Conservation (phyloP, 1,139 yeast species). For the Insectozyma bohioensis region DNA sequence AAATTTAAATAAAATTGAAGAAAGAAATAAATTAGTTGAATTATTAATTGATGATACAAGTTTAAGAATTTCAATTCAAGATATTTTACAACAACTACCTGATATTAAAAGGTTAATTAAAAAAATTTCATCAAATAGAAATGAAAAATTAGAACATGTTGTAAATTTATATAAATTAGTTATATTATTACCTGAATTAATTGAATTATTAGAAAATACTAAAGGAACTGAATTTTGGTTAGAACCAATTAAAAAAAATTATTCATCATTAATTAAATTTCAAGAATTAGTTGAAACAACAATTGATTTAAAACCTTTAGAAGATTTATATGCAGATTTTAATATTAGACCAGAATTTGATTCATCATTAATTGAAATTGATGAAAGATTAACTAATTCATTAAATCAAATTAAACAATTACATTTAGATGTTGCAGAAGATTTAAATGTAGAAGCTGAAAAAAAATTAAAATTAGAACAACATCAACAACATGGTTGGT, state of each 20-base stretch:
- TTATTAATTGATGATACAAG: constrained; percentile 69
- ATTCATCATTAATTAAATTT: constrained; percentile 58
- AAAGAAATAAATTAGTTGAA: constrained; percentile 74
- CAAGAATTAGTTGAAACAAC: constrained; percentile 91
- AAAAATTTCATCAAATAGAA: constrained; percentile 44
- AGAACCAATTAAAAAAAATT: constrained; percentile 50
- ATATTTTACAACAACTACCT: constrained; percentile 71
- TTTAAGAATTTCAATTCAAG: constrained; percentile 66
- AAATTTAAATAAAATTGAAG: constrained; percentile 52
- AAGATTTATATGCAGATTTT: constrained; percentile 58
- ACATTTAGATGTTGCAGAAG: constrained; percentile 69
- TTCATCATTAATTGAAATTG: constrained; percentile 64
- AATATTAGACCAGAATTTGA: constrained; percentile 90
- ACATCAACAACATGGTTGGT: constrained; percentile 89
- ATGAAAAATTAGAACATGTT: constrained; percentile 74
- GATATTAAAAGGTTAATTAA: constrained; percentile 76
- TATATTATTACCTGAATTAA: constrained; percentile 65
- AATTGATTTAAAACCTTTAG: constrained; percentile 80
- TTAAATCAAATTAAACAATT: constrained; percentile 56
- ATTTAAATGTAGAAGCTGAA: constrained; percentile 76
- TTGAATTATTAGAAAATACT: constrained; percentile 34
- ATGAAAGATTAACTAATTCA: constrained; percentile 54
- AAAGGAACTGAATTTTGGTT: constrained; percentile 50
- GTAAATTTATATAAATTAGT: constrained; percentile 86
- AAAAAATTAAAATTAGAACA: constrained; percentile 86